Percentiles rank a stretch among this genome's conserved stretches.
These are phyloP conservation scores for Candida qinlingensis DNA, from an alignment of 805 yeast genomes.

Conservation along the genomic window DNA sequence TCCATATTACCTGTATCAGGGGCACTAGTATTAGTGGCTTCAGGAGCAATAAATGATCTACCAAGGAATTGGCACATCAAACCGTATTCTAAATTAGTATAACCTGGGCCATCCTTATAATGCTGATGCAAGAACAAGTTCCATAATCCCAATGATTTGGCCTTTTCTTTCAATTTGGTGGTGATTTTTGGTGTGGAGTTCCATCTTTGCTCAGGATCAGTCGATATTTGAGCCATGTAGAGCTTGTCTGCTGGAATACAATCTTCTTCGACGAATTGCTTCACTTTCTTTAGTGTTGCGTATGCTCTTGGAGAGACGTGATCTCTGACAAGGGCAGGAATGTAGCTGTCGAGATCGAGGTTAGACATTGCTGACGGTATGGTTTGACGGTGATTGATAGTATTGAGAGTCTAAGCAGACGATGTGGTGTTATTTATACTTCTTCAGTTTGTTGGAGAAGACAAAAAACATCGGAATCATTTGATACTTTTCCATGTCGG, in stretches of 20 bases:
- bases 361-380: neutral
- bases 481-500: too few species aligned
- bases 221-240: slow-evolving; percentile 35
- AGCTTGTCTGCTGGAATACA: slow-evolving; percentile 52
- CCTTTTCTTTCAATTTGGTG: slow-evolving; percentile 48
- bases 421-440: neutral
- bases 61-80: slow-evolving; percentile 62
- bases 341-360: slow-evolving; percentile 21
- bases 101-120: slow-evolving; percentile 49
- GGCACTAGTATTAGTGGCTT: slow-evolving; percentile 53
- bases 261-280: slow-evolving; percentile 50
- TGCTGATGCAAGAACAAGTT: slow-evolving; percentile 45
- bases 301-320: slow-evolving; percentile 30
- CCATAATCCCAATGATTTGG: slow-evolving; percentile 51
- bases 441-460: too few species aligned
- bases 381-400: neutral
- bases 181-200: slow-evolving; percentile 38
- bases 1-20: slow-evolving; percentile 63
- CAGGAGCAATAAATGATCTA: slow-evolving; percentile 47
- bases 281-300: slow-evolving; percentile 30
- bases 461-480: too few species aligned
- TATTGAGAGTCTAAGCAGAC: neutral
- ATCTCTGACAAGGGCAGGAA: slow-evolving; percentile 32
- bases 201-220: slow-evolving; percentile 43
- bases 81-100: slow-evolving; percentile 57